Evolutionary conservation across 106 monocot species (phyloP).

Genomic region (Apostasia ramifera): DNA sequence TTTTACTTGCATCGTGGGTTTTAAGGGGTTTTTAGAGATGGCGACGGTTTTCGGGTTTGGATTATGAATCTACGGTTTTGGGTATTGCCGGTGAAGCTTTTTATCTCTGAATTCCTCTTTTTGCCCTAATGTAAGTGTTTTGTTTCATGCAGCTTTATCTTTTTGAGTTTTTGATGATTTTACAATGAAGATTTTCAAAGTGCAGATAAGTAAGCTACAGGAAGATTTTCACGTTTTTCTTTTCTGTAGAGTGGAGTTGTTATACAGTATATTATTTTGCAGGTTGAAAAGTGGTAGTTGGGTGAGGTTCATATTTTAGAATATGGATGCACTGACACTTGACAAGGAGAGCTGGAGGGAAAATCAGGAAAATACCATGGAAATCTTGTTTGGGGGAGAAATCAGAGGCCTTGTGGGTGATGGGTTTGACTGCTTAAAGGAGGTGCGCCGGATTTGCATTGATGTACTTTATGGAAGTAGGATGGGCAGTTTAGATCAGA

Average conservation of each 20-base stretch:
- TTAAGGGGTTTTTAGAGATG: background rate
- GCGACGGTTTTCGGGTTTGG: background rate
- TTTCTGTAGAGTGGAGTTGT: too few relatives aligned
- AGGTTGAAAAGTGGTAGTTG: background rate
- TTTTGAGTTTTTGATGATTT: background rate
- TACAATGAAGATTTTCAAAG: background rate
- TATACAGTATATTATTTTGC: too few relatives aligned
- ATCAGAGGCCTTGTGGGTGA: conserved; percentile 12
- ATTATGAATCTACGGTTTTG: background rate
- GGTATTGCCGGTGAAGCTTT: too few relatives aligned
- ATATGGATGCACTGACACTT: conserved; percentile 9
- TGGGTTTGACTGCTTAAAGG: conserved; percentile 33
- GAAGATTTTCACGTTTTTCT: background rate
- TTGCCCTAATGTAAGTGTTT: background rate
- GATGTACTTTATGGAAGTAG: conserved; percentile 29
- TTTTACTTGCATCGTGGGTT: background rate
- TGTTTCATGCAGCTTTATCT: background rate
- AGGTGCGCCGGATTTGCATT: conserved; percentile 39
- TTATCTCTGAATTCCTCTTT: background rate
- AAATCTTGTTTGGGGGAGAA: conserved; percentile 42
- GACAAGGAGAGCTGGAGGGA: background rate
- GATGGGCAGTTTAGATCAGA: background rate
- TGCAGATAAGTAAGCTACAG: too few relatives aligned
- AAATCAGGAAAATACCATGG: conserved; percentile 25
- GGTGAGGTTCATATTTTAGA: background rate